Evolutionary conservation across 1,284 basidiomycete species (phyloP).

Genomic region (Peniophora sp.): DNA sequence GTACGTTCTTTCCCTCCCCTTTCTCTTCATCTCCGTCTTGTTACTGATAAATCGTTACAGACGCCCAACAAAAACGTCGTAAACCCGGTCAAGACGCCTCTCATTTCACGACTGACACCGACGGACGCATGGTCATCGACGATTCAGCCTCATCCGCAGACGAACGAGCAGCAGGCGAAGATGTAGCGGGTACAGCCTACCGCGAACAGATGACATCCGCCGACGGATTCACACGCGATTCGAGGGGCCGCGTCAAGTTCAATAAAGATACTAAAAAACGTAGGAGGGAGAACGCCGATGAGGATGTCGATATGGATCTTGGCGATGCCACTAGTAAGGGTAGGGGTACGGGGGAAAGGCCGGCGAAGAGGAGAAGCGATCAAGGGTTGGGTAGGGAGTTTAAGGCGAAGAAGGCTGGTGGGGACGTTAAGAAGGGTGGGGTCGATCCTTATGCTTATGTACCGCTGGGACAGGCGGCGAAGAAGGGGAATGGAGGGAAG

Average conservation of each 20-base stretch:
- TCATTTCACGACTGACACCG: constrained; percentile 83
- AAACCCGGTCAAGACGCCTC: constrained; percentile 84
- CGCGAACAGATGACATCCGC: constrained; percentile 73
- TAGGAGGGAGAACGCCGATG: constrained; percentile 54
- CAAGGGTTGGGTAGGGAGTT: constrained; percentile 80
- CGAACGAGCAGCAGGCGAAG: constrained; percentile 33
- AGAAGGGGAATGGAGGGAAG: constrained; percentile 30
- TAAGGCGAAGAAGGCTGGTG: constrained; percentile 89
- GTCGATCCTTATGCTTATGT: constrained; percentile 93
- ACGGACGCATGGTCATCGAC: constrained; percentile 88
- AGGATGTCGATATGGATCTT: constrained; percentile 70
- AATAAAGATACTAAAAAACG: constrained; percentile 96
- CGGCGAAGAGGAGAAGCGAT: constrained; percentile 48
- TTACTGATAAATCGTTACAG: constrained; percentile 26
- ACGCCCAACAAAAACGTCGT: constrained; percentile 42
- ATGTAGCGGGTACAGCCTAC: constrained; percentile 78
- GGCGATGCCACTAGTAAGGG: constrained; percentile 24
- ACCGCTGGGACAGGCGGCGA: constrained; percentile 75
- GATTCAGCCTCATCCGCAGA: constrained; percentile 38
- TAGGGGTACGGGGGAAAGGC: constrained; percentile 38
- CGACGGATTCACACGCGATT: constrained; percentile 84
- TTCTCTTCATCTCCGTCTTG: constrained; percentile 1
- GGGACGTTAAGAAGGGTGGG: constrained; percentile 83
- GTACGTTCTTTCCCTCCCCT: constrained; percentile 34
- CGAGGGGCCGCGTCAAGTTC: constrained; percentile 85